These are phyloP conservation scores for barrel medic (Medicago truncatula) DNA, from an alignment of 306 rosid species.

Conservation along the genomic window DNA sequence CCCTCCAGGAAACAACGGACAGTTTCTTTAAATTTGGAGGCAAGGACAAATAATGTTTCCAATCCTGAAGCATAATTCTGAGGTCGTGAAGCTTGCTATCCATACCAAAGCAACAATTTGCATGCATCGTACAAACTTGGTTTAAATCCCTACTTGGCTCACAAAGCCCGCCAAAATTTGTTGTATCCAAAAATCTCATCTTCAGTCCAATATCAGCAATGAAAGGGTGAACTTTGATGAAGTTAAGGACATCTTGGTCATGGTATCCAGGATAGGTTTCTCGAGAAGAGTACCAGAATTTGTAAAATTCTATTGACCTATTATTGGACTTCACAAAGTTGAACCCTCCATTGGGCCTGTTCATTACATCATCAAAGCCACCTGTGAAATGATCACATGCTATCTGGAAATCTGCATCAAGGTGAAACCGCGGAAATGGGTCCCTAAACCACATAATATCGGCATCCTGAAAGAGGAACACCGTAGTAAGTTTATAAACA, in stretches of 20 bases:
- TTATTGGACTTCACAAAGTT: slow-evolving; percentile 83
- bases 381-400: slow-evolving; percentile 94
- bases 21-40: slow-evolving; percentile 67
- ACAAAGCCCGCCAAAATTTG: slow-evolving; percentile 92
- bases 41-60: slow-evolving; percentile 79
- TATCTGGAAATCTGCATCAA: slow-evolving; percentile 85
- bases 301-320: slow-evolving; percentile 83
- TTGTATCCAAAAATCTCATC: slow-evolving; percentile 88
- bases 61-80: slow-evolving; percentile 79
- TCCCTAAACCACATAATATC: slow-evolving; percentile 98
- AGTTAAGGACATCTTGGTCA: slow-evolving; percentile 96
- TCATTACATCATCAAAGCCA: slow-evolving; percentile 60
- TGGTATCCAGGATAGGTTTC: slow-evolving; percentile 81
- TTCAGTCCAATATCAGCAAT: slow-evolving; percentile 58
- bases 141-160: slow-evolving; percentile 96
- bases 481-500: slow-evolving; percentile 27
- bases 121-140: slow-evolving; percentile 96
- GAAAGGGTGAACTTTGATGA: slow-evolving; percentile 76
- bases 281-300: slow-evolving; percentile 79
- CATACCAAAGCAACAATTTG: slow-evolving; percentile 89
- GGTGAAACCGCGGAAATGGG: slow-evolving; percentile 79
- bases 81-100: slow-evolving; percentile 90
- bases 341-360: slow-evolving; percentile 95
- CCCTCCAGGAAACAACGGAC: slow-evolving; percentile 75
- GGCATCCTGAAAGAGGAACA: slow-evolving; percentile 75